Percentiles rank a stretch among this genome's conserved stretches.
Conservation (phyloP, 1,284 basidiomycete genomes). For the Meripilus lineatus region DNA sequence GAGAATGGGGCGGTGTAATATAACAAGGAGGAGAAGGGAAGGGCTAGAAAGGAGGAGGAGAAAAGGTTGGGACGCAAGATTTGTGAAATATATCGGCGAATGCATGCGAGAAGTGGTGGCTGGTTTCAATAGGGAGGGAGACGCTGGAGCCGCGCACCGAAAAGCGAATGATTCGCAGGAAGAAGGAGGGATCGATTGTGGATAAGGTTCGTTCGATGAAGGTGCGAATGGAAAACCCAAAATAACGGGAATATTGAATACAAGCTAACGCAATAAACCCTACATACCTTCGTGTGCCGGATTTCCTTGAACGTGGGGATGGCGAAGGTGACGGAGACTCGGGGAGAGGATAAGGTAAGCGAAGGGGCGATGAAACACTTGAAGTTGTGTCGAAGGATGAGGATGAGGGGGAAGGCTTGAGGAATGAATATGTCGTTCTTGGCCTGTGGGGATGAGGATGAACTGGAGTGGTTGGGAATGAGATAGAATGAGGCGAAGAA, state of each 20-base stretch:
- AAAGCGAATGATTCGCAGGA: slow-evolving; percentile 12
- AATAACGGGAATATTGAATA: slow-evolving; percentile 12
- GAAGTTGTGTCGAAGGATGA: slow-evolving; percentile 14
- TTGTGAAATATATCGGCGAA: not conserved
- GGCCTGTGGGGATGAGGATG: slow-evolving; percentile 4
- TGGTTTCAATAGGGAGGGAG: slow-evolving; percentile 6
- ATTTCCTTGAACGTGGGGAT: slow-evolving; percentile 21
- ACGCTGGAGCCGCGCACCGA: slow-evolving; percentile 16
- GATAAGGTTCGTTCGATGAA: slow-evolving; percentile 19
- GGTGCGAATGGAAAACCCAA: slow-evolving; percentile 4
- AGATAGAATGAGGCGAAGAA: slow-evolving; percentile 8
- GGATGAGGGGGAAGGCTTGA: slow-evolving; percentile 12
- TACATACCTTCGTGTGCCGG: slow-evolving; percentile 24
- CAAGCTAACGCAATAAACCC: slow-evolving; percentile 12
- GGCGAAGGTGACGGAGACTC: slow-evolving; percentile 21
- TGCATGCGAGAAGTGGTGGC: slow-evolving; percentile 5
- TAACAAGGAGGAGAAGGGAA: slow-evolving; percentile 8
- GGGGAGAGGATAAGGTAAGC: slow-evolving; percentile 8
- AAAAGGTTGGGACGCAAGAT: slow-evolving; percentile 4
- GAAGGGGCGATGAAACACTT: slow-evolving; percentile 9
- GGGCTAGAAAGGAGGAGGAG: slow-evolving; percentile 11
- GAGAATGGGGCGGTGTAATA: slow-evolving; percentile 8
- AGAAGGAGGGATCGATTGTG: slow-evolving; percentile 11
- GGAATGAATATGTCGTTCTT: slow-evolving; percentile 3
- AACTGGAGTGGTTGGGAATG: slow-evolving; percentile 4